Conservation (phyloP, 345 rosid genomes). For the Melaleuca quinquenervia region DNA sequence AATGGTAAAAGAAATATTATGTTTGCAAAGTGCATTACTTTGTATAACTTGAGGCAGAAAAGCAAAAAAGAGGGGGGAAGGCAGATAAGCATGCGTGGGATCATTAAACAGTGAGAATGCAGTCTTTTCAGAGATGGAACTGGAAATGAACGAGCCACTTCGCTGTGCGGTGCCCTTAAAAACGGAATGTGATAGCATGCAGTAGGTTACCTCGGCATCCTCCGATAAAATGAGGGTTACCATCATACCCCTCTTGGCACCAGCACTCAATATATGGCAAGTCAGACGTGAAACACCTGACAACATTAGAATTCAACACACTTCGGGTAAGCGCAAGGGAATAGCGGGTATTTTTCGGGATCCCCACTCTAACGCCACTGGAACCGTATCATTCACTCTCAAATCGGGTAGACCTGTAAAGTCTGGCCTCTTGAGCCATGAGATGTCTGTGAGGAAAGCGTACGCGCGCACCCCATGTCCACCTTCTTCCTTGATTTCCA, state of each 20-base stretch:
- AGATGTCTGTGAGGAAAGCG: neutral
- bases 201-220: neutral
- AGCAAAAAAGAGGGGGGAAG: neutral
- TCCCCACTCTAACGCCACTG: neutral
- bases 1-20: too few species aligned
- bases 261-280: rapidly evolving
- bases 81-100: neutral
- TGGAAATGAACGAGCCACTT: neutral
- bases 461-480: neutral
- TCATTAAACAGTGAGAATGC: neutral
- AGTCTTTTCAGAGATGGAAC: too few species aligned
- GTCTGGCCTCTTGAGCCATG: rapidly evolving
- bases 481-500: neutral
- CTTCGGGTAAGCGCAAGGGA: rapidly evolving
- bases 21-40: neutral
- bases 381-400: neutral
- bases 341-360: rapidly evolving
- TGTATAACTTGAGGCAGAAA: neutral
- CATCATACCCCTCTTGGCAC: rapidly evolving
- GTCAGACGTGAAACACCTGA: rapidly evolving
- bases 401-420: neutral
- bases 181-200: neutral
- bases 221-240: neutral
- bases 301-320: rapidly evolving
- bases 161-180: neutral